A percentile compares a stretch with the other conserved stretches of the same genome.
Evolutionary conservation across 805 yeast genomes (phyloP).

Genomic region (Ogataea saltuana): DNA sequence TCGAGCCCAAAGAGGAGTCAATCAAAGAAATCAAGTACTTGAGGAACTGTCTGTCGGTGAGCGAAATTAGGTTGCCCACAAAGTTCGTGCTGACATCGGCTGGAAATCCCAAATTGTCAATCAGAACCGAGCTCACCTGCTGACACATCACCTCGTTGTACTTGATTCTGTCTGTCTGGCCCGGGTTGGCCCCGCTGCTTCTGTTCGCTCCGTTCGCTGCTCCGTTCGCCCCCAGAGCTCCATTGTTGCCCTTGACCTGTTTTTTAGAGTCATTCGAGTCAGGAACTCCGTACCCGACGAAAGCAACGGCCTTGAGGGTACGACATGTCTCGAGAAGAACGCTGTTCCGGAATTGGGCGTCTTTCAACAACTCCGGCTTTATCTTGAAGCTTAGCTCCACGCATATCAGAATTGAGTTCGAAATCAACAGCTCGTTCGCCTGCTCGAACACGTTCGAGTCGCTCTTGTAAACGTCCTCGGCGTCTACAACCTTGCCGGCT

Average conservation of each 20-base stretch:
- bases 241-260: conserved; percentile 12
- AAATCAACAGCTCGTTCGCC: conserved; percentile 67
- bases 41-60: conserved; percentile 64
- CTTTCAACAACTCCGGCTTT: conserved; percentile 63
- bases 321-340: conserved; percentile 70
- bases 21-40: conserved; percentile 58
- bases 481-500: conserved; percentile 63
- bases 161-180: conserved; percentile 11
- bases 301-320: conserved; percentile 61
- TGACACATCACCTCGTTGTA: conserved; percentile 34
- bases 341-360: conserved; percentile 75
- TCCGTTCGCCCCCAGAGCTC: no score
- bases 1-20: conserved; percentile 29
- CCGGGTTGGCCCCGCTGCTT: no score
- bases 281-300: conserved; percentile 36
- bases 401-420: conserved; percentile 62
- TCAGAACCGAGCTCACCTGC: conserved; percentile 38
- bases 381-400: conserved; percentile 82
- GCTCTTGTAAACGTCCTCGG: conserved; percentile 52
- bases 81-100: conserved; percentile 60
- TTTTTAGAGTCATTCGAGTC: conserved; percentile 28
- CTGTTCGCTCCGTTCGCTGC: no score
- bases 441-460: conserved; percentile 57
- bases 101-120: conserved; percentile 63
- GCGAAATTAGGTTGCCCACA: conserved; percentile 54